Conservation (phyloP, 805 yeast species). For the Lipomyces mesembrius region DNA sequence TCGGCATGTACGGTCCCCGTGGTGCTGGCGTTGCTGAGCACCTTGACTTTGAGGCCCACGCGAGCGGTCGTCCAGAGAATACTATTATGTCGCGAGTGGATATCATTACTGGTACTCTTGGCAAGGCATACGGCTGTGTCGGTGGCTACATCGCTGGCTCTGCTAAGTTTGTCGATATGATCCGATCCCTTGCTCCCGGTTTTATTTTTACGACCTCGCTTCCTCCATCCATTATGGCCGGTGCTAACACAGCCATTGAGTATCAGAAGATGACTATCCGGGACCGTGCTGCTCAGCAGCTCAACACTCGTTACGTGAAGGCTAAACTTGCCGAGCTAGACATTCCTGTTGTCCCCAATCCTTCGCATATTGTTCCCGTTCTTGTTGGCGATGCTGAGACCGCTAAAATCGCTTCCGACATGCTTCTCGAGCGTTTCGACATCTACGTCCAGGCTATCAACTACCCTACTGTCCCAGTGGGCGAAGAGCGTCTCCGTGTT, state of each 20-base stretch:
- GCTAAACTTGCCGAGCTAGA: slow-evolving; percentile 67
- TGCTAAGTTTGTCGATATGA: slow-evolving; percentile 84
- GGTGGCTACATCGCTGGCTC: slow-evolving; percentile 98
- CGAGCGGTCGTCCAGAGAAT: slow-evolving; percentile 60
- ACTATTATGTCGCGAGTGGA: slow-evolving; percentile 89
- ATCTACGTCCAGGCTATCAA: slow-evolving; percentile 98
- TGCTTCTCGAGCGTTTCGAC: slow-evolving; percentile 77
- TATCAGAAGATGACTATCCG: slow-evolving; percentile 76
- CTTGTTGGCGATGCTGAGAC: slow-evolving; percentile 91
- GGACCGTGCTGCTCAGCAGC: slow-evolving; percentile 84
- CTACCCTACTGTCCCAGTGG: slow-evolving; percentile 96
- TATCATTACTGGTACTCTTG: slow-evolving; percentile 96
- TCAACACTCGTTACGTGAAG: slow-evolving; percentile 84
- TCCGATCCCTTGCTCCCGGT: slow-evolving; percentile 95
- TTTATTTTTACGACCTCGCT: slow-evolving; percentile 95
- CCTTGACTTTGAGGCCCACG: slow-evolving; percentile 82
- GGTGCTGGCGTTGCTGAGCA: slow-evolving; percentile 99
- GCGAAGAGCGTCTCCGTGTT: slow-evolving; percentile 92
- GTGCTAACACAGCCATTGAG: slow-evolving; percentile 84
- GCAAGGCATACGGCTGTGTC: slow-evolving; percentile 95
- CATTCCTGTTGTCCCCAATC: slow-evolving; percentile 96
- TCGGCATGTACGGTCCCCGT: slow-evolving; percentile 98
- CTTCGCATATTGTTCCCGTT: slow-evolving; percentile 95
- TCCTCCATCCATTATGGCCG: slow-evolving; percentile 98
- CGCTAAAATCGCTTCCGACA: slow-evolving; percentile 89